Evolutionary conservation across 768 basidiomycete genomes (phyloP).

Genomic region (Sutorius australiensis): DNA sequence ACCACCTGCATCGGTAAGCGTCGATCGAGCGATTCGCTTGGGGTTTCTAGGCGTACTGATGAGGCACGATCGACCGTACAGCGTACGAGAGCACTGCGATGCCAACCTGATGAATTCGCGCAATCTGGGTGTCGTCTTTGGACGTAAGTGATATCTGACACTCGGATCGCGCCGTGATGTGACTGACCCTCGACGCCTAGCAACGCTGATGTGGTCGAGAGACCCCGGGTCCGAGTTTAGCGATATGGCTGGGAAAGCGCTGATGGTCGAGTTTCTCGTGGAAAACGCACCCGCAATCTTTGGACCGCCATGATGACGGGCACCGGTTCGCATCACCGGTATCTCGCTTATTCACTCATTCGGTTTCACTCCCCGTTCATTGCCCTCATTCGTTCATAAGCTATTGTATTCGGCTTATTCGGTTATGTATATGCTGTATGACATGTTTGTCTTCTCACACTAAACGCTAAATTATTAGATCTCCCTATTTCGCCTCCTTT

Average conservation of each 20-base stretch:
- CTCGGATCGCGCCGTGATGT: neutral
- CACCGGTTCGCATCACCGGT: too few relatives aligned
- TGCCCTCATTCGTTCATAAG: slow-evolving; percentile 6
- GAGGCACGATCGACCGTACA: slow-evolving; percentile 12
- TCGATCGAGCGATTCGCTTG: neutral
- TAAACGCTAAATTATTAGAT: slow-evolving; percentile 20
- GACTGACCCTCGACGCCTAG: slow-evolving; percentile 37
- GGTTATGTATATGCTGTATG: slow-evolving; percentile 9
- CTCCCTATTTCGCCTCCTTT: neutral
- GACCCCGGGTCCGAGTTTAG: slow-evolving; percentile 88
- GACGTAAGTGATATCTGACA: slow-evolving; percentile 60
- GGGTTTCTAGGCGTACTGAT: neutral
- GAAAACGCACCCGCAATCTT: slow-evolving; percentile 74
- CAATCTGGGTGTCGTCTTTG: slow-evolving; percentile 96
- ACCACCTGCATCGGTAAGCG: slow-evolving; percentile 80
- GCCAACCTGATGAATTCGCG: slow-evolving; percentile 91
- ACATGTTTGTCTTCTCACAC: neutral
- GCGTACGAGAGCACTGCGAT: slow-evolving; percentile 62
- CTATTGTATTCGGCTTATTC: slow-evolving; percentile 28
- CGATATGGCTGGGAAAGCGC: slow-evolving; percentile 96
- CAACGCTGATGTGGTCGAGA: slow-evolving; percentile 89
- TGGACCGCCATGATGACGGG: slow-evolving; percentile 9
- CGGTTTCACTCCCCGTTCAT: neutral
- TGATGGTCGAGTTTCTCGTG: slow-evolving; percentile 91
- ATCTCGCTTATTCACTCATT: neutral